These are phyloP conservation scores for Amanita phalloides DNA, from an alignment of 768 basidiomycete genomes.

Conservation along the genomic window DNA sequence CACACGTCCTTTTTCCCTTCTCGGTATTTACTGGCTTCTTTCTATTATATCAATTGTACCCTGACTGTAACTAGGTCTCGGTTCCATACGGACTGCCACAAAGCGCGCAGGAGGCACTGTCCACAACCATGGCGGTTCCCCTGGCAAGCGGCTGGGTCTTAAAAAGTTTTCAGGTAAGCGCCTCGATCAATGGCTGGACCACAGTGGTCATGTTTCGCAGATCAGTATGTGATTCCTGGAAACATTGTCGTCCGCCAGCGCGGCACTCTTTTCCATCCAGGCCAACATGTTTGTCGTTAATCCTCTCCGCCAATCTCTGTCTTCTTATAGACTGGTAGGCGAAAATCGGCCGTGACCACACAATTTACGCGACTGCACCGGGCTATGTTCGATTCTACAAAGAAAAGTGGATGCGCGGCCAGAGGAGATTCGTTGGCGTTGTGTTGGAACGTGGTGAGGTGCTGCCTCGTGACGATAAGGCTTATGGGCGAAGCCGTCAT, in stretches of 20 bases:
- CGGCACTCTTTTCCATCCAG: slow-evolving; percentile 87
- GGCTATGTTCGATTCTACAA: slow-evolving; percentile 95
- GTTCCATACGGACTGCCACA: slow-evolving; percentile 85
- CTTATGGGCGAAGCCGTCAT: slow-evolving; percentile 72
- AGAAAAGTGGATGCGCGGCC: slow-evolving; percentile 59
- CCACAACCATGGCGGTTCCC: slow-evolving; percentile 86
- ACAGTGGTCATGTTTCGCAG: slow-evolving; percentile 26
- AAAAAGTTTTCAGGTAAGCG: slow-evolving; percentile 89
- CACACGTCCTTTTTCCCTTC: slow-evolving; percentile 39
- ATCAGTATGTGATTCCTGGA: slow-evolving; percentile 86
- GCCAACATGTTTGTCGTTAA: slow-evolving; percentile 65
- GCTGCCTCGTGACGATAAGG: slow-evolving; percentile 72
- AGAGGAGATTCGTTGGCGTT: slow-evolving; percentile 77
- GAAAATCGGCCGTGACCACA: slow-evolving; percentile 88
- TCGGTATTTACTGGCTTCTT: slow-evolving; percentile 19
- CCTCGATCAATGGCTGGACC: background rate
- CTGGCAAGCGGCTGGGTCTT: slow-evolving; percentile 87
- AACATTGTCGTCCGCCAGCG: slow-evolving; percentile 95
- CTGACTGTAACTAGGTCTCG: slow-evolving; percentile 23
- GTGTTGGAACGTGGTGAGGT: slow-evolving; percentile 74
- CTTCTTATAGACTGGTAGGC: slow-evolving; percentile 40
- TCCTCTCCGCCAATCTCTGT: background rate
- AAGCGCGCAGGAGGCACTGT: slow-evolving; percentile 95
- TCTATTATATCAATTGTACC: background rate
- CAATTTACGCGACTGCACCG: slow-evolving; percentile 81